Evolutionary conservation across 1,284 basidiomycete species (phyloP), one percentile per base, ranked within the genome.

Genomic region (Tilletia caries): DNA sequence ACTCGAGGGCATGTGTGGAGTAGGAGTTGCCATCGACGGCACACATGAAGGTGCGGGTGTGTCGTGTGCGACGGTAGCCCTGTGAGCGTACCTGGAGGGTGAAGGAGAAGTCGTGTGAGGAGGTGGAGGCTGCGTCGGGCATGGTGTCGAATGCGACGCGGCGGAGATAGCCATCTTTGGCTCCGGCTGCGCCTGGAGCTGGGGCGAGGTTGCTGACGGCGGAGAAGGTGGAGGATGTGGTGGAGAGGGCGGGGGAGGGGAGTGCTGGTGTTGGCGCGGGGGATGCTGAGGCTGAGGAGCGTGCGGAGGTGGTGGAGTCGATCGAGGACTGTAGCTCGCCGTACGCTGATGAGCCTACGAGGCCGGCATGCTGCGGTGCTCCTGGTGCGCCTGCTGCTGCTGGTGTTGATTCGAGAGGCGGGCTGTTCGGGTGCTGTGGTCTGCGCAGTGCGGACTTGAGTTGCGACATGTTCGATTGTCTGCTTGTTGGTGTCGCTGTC

Each of bases 21-120:
- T 68, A 75, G 44, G 71, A 64, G 79, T 98, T 95, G 0, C 91
- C 87, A 65, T 92, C 93, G 0, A 92, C 88, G 0, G 94, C 94
- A 69, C 93, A 94, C 12, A 97, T 87, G 83, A 95, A 97, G 0
- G 93, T 92, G 0, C 95, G 88, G 0, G 94, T 95, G 72, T 89
- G 89, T 33, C 91, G 88, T 3, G 87, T 91, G 27, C 92, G 88
- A 67, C 86, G 85, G 83, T 95, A 98, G 0, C 91, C 91, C 1
- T 91, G 90, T 25, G 89, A 90, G 83, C 95, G 94, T 33, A 92
- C 92, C 81, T 90, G 88, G 3, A 91, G 86, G 3, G 80, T 82
- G 68, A 82, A 82, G 67, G 76, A 77, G 60, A 80, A 77, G 2
- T 69, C 71, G 27, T 79, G 74, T 29, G 72, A 76, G 60, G 68